Evolutionary conservation across 257 asterid genomes (phyloP).

Genomic region (Mentha longifolia): DNA sequence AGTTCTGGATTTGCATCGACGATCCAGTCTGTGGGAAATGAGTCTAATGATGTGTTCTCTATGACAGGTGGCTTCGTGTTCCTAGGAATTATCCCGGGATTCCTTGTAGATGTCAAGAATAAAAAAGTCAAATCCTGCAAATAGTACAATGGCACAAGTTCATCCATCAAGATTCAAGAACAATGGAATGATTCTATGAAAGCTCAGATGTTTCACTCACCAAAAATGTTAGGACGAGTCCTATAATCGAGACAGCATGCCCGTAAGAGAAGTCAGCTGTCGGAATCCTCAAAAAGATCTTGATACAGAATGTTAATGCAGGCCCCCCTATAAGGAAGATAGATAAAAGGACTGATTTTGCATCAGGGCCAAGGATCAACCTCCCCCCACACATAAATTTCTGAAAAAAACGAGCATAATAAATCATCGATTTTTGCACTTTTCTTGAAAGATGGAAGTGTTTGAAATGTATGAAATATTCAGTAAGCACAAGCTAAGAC

Average conservation of each 20-base stretch:
- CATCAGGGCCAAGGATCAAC: conserved; percentile 80
- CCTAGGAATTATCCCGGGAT: conserved; percentile 76
- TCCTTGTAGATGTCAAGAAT: conserved; percentile 61
- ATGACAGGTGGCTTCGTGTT: conserved; percentile 57
- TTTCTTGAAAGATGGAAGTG: neutral
- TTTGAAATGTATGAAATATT: neutral
- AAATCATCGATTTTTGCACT: neutral
- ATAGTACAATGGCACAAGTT: conserved; percentile 12
- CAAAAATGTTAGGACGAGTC: conserved; percentile 61
- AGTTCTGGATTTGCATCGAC: conserved; percentile 60
- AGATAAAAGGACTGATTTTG: conserved; percentile 54
- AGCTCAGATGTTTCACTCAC: conserved; percentile 43
- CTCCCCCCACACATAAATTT: conserved; percentile 83
- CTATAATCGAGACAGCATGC: conserved; percentile 47
- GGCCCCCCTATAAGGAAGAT: conserved; percentile 68
- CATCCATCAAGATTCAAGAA: conserved; percentile 2
- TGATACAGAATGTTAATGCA: conserved; percentile 67
- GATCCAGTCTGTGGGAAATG: conserved; percentile 67
- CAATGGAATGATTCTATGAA: neutral
- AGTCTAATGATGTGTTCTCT: conserved; percentile 35
- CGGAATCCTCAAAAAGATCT: conserved; percentile 48
- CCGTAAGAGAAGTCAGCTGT: conserved; percentile 45
- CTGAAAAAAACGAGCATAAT: conserved; percentile 42
- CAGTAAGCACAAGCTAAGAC: neutral
- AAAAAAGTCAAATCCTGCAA: conserved; percentile 67